Base-by-base conservation (phyloP, 2,329 filamentous ascomycete species). In the Aspergillus thermomutatus region DNA sequence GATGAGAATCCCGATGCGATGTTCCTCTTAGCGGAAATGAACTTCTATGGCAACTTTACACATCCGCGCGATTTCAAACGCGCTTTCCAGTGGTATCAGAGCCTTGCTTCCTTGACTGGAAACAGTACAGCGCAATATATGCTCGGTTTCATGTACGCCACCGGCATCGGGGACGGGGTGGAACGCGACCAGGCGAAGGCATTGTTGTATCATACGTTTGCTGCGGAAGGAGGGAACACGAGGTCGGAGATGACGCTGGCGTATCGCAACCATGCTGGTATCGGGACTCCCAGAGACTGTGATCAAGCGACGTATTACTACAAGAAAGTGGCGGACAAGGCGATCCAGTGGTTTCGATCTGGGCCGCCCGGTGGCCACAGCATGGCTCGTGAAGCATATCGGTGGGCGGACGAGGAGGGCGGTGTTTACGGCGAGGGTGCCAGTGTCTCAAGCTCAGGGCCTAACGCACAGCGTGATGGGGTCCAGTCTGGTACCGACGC, bases 351-450 rank as follows among this genome's bases (percentile, higher is more conserved):
- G 83, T 91, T 91, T 72, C 86, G 91, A 48, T 91, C 91, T 4
- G 95, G 94, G 0, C 93, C 94, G 1, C 93, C 94, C 0, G 93
- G 93, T 10, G 94, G 94, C 4, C 87, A 89, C 75, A 81, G 83
- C 31, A 87, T 95, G 80, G 81, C 88, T 2, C 83, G 85, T 28
- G 89, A 97, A 69, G 85, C 88, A 6, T 95, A 90, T 77, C 86
- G 91, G 55, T 89, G 97, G 66, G 90, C 92, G 3, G 95, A 99
- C 68, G 91, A 97, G 50, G 80, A 88, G 28, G 95, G 94, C 7
- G 94, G 94, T 46, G 89, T 96, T 6, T 99, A 97, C 71, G 95
- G 94, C 49, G 91, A 96, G 75, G 95, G 94, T 3, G 94, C 94
- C 11, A 97, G 93, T 70, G 90, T 88, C 41, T 88, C 88, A 25